Conservation (phyloP, 2,329 filamentous ascomycete species). For the Diaporthe sp. region DNA sequence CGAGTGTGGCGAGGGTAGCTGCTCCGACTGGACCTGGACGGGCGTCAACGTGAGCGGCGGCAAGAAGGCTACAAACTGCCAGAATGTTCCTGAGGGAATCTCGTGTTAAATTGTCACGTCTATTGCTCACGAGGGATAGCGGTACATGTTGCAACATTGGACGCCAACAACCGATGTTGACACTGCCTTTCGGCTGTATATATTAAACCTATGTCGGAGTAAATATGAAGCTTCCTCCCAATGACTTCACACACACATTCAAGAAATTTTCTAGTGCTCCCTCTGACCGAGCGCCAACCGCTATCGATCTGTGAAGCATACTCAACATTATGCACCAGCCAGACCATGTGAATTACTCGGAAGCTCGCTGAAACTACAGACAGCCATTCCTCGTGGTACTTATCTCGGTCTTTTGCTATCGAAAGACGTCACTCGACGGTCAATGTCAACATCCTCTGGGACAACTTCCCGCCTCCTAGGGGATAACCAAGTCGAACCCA, state of each 20-base stretch:
- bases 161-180: neutral
- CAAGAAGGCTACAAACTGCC: slow-evolving; percentile 43
- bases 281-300: too few relatives aligned
- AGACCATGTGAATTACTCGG: neutral
- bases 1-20: slow-evolving; percentile 55
- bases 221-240: neutral
- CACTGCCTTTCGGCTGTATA: slow-evolving; percentile 2
- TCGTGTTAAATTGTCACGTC: neutral
- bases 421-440: neutral
- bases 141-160: neutral
- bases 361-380: neutral
- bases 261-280: neutral
- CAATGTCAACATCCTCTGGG: too few relatives aligned
- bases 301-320: neutral
- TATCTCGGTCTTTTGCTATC: neutral
- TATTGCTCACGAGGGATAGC: too few relatives aligned
- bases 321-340: neutral
- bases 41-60: slow-evolving; percentile 56
- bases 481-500: neutral
- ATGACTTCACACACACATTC: too few relatives aligned
- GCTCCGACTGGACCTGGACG: slow-evolving; percentile 54
- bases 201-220: neutral
- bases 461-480: too few relatives aligned
- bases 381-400: neutral
- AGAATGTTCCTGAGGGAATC: slow-evolving; percentile 22